Evolutionary conservation across 495 filamentous ascomycete species (phyloP).

Genomic region (Diplogelasinospora grovesii): DNA sequence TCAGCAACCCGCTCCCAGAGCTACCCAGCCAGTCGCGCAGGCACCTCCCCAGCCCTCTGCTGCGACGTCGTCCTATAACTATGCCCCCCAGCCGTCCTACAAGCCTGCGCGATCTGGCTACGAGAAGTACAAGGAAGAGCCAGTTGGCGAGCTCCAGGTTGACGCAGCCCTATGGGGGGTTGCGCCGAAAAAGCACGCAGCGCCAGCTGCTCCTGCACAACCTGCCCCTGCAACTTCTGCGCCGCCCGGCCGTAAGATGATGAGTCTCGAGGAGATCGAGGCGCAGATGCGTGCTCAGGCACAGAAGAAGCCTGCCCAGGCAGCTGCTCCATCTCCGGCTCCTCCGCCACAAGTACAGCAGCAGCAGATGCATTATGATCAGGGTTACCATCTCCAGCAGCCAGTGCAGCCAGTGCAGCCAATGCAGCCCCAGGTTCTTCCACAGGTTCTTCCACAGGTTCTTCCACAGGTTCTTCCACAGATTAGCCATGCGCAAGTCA

Average conservation of each 20-base stretch:
- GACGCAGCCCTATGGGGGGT: slow-evolving; percentile 91
- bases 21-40: slow-evolving; percentile 25
- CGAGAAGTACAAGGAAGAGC: slow-evolving; percentile 73
- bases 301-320: slow-evolving; percentile 37
- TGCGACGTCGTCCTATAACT: slow-evolving; percentile 29
- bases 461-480: slow-evolving; percentile 13
- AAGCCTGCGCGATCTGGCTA: slow-evolving; percentile 71
- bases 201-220: slow-evolving; percentile 23
- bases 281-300: slow-evolving; percentile 76
- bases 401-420: slow-evolving; percentile 17
- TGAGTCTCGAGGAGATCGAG: slow-evolving; percentile 97
- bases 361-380: slow-evolving; percentile 25
- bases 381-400: slow-evolving; percentile 18
- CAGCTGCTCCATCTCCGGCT: slow-evolving; percentile 22
- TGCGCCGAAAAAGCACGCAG: slow-evolving; percentile 51
- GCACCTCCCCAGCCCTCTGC: slow-evolving; percentile 21
- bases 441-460: slow-evolving; percentile 18
- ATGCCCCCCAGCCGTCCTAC: slow-evolving; percentile 37
- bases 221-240: slow-evolving; percentile 21
- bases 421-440: slow-evolving; percentile 21
- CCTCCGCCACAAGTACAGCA: slow-evolving; percentile 20
- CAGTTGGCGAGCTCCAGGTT: slow-evolving; percentile 77
- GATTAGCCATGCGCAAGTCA: slow-evolving; percentile 18
- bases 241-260: slow-evolving; percentile 61
- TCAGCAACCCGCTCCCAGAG: slow-evolving; percentile 47